A percentile compares a stretch with the other conserved stretches of the same genome.
Evolutionary conservation across 2,329 filamentous ascomycete species (phyloP).

Genomic region (Xylaria arbuscula): DNA sequence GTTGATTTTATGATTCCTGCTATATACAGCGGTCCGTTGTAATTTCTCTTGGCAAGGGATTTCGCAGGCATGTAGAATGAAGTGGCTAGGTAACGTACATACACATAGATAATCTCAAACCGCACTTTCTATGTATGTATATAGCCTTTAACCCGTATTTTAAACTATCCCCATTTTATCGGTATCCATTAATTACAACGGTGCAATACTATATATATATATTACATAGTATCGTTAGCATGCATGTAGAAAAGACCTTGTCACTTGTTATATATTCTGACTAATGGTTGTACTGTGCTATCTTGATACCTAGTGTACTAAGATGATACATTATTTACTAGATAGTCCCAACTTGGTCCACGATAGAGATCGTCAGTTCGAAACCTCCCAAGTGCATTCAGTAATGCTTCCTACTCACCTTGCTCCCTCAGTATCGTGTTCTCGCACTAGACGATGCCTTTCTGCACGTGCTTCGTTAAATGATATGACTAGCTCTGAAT

Average conservation of each 20-base stretch:
- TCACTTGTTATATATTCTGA: no score
- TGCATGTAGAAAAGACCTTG: no score
- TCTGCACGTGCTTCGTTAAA: constrained; percentile 43
- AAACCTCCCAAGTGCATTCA: background rate
- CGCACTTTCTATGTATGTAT: no score
- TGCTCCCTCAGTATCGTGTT: constrained; percentile 31
- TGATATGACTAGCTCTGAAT: constrained; percentile 45
- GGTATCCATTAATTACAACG: no score
- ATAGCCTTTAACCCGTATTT: no score
- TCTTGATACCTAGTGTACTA: background rate
- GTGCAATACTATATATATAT: no score
- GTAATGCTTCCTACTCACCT: constrained; percentile 25
- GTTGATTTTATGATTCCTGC: background rate
- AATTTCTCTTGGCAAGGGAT: background rate
- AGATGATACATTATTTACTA: background rate
- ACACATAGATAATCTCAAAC: no score
- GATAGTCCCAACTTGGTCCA: background rate
- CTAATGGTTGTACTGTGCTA: background rate
- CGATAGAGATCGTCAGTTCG: constrained; percentile 22
- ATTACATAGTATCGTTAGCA: no score
- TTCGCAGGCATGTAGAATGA: background rate
- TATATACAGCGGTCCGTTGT: background rate
- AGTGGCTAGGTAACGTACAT: no score
- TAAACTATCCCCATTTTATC: no score
- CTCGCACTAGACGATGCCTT: constrained; percentile 37